Evolutionary conservation across 129 eudicot genomes (phyloP).

Genomic region (Escallonia rubra): DNA sequence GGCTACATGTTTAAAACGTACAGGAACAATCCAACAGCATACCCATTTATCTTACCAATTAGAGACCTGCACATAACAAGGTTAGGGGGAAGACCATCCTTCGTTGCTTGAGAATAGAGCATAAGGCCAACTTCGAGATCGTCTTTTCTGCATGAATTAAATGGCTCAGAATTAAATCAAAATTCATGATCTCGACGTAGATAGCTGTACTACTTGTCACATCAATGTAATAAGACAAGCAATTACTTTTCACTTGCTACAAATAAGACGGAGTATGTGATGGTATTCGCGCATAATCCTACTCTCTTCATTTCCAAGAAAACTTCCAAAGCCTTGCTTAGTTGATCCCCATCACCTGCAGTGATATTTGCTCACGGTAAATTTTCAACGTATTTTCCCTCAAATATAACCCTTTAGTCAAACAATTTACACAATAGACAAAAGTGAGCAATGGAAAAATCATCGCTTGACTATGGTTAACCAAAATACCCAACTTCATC

Average conservation of each 20-base stretch:
- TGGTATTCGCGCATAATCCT: conserved; percentile 67
- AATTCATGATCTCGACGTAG: conserved; percentile 11
- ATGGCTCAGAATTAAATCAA: conserved; percentile 4
- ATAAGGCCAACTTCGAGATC: conserved; percentile 76
- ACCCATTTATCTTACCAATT: conserved; percentile 46
- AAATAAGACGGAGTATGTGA: conserved; percentile 84
- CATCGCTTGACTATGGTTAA: not conserved
- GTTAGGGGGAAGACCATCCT: conserved; percentile 73
- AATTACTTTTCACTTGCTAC: conserved; percentile 95
- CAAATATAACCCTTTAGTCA: not conserved
- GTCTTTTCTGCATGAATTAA: conserved; percentile 54
- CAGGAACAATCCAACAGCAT: conserved; percentile 2
- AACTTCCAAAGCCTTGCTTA: conserved; percentile 72
- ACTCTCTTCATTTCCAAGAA: conserved; percentile 62
- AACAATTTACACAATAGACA: not conserved
- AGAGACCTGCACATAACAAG: conserved; percentile 89
- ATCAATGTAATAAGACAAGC: not conserved
- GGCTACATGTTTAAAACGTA: not conserved
- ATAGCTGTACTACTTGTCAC: not conserved
- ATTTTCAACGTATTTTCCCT: conserved; percentile 6
- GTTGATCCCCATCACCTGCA: conserved; percentile 84
- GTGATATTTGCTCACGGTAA: conserved; percentile 11
- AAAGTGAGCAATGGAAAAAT: not conserved
- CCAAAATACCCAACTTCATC: not conserved
- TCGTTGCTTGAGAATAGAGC: conserved; percentile 76